These are phyloP conservation scores for Leucogyrophana mollusca DNA, from an alignment of 768 basidiomycete species.

Conservation along the genomic window DNA sequence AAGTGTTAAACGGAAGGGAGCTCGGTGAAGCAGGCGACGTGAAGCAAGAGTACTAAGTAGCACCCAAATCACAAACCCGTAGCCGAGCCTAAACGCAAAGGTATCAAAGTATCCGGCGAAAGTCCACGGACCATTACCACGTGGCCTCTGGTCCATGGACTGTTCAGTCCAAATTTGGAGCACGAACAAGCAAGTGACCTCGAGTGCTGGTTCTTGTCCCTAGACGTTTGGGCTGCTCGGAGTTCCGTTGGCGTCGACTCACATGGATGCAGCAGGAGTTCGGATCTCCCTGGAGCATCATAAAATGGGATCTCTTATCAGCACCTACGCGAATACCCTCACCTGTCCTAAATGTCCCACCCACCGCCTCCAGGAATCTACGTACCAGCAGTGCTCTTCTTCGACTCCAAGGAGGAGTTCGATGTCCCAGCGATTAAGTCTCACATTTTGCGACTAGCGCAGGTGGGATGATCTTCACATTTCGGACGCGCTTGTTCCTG, in stretches of 20 bases:
- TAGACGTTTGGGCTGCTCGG: conserved; percentile 1
- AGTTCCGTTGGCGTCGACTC: conserved; percentile 2
- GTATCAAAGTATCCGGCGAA: conserved; percentile 2
- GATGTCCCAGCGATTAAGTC: conserved; percentile 64
- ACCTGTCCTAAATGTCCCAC: conserved; percentile 21
- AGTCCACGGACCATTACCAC: conserved; percentile 5
- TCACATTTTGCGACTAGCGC: conserved; percentile 72
- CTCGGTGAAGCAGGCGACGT: no score
- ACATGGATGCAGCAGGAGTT: background rate
- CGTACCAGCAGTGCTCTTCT: conserved; percentile 77
- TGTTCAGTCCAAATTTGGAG: no score
- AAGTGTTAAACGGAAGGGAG: no score
- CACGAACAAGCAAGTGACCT: background rate
- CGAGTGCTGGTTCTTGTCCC: background rate
- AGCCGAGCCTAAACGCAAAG: background rate
- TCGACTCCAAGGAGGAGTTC: conserved; percentile 66
- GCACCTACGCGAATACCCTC: background rate
- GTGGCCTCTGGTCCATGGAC: no score
- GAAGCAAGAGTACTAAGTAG: no score
- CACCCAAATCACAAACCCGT: background rate
- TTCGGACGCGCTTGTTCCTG: conserved; percentile 16
- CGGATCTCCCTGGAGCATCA: background rate
- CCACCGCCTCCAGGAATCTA: conserved; percentile 71
- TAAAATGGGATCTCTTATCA: no score
- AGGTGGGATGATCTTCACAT: conserved; percentile 40